Base-by-base conservation (phyloP, 352 stramenopile species). In the Lagenidium giganteum region DNA sequence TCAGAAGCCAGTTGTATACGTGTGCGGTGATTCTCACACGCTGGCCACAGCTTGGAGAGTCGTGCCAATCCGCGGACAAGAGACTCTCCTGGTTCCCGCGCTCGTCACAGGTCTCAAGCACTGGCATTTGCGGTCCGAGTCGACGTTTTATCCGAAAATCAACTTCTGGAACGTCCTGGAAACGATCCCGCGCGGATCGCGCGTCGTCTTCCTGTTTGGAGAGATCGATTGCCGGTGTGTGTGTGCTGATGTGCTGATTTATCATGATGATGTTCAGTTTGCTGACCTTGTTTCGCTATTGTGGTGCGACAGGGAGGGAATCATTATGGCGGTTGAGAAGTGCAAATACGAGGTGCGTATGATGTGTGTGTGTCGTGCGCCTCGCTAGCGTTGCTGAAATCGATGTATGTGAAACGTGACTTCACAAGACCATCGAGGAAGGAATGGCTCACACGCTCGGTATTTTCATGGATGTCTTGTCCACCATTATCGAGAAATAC, bases 151-250 rank as follows among this genome's bases (percentile, higher is more conserved):
- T 62, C 93, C 95, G 2, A 95, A 97, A 53, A 53, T 70, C 17
- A 94, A 97, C 54, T 95, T 98, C 40, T 89, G 72, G 67, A 68
- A 64, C 24, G 69, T 87, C 3, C 43, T 93, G 13, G 28, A 59
- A 1, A 62, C 57, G 9, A 67, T 93, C 13, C 83, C 83, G 7
- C 52, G 13, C 1, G 56, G 64, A 9, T 67, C 83, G 3, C 64
- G 60, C 4, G 84, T 98, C 6, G 59, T 98, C 17, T 89, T 98
- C 30, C 71, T 96, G 28, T 86, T 97, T 61, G 92, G 95, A 24
- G 95, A 98, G 61, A 98, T 98, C 44, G 95, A 98, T 49, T 98
- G 93, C 51, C 71, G 95, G n/a, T n/a, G n/a, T n/a, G n/a, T n/a
- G n/a, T n/a, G n/a, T n/a, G n/a, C n/a, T n/a, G n/a, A n/a, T 9